These are phyloP conservation scores for Rhizopogon vinicolor DNA, from an alignment of 768 basidiomycete species.

Conservation along the genomic window DNA sequence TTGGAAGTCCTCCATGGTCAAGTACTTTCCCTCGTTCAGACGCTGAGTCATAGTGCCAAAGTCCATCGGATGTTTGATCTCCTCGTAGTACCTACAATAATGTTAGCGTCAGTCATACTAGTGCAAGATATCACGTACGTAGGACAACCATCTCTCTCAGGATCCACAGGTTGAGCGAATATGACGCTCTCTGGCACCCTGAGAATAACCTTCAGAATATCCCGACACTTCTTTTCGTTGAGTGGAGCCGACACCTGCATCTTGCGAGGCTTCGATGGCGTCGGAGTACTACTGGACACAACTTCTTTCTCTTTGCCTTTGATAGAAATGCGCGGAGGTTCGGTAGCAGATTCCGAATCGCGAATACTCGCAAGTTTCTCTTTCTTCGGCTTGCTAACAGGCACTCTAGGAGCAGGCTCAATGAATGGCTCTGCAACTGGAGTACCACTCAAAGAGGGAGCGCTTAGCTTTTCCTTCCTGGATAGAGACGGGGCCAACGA, in stretches of 20 bases:
- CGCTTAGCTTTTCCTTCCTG: conserved; percentile 43
- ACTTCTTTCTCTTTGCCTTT: conserved; percentile 79
- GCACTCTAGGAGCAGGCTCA: conserved; percentile 19
- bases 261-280: conserved; percentile 35
- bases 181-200: conserved; percentile 66
- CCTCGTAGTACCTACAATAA: conserved; percentile 74
- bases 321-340: conserved; percentile 36
- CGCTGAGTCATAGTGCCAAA: conserved; percentile 76
- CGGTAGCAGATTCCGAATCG: conserved; percentile 8
- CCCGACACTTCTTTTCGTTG: conserved; percentile 82
- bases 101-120: neutral
- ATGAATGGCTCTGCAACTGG: conserved; percentile 33
- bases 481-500: conserved; percentile 51
- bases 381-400: conserved; percentile 38
- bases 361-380: conserved; percentile 29
- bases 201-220: conserved; percentile 54
- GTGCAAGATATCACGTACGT: conserved; percentile 53
- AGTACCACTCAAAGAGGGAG: conserved; percentile 36
- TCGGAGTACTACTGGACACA: conserved; percentile 22
- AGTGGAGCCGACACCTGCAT: conserved; percentile 44
- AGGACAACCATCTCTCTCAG: conserved; percentile 78
- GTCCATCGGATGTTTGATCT: conserved; percentile 93
- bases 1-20: conserved; percentile 77
- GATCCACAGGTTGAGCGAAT: conserved; percentile 83
- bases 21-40: conserved; percentile 62